A percentile compares a stretch with the other conserved stretches of the same genome.
These are phyloP conservation scores for Nitzschia inconspicua DNA, from an alignment of 108 stramenopile genomes.

Conservation along the genomic window DNA sequence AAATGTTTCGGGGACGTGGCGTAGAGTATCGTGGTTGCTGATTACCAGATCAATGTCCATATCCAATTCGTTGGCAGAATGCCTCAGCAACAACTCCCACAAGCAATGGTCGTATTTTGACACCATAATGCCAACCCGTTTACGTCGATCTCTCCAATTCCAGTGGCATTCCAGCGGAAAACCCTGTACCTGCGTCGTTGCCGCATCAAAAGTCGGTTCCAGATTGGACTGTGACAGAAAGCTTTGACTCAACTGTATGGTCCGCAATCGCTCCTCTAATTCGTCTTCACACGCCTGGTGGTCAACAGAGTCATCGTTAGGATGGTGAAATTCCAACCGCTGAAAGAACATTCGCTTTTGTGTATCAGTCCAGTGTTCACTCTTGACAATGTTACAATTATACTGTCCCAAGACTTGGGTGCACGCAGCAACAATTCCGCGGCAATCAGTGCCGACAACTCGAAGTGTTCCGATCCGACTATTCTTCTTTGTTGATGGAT, in stretches of 20 bases:
- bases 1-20: constrained; percentile 76
- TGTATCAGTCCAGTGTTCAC: constrained; percentile 50
- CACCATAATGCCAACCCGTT: constrained; percentile 41
- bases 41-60: constrained; percentile 67
- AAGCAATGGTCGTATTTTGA: constrained; percentile 84
- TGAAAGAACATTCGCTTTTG: constrained; percentile 57
- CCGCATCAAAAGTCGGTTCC: constrained; percentile 9
- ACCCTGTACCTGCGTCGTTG: not conserved
- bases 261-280: not conserved
- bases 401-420: constrained; percentile 60
- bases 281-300: not conserved
- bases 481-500: not conserved
- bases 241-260: not conserved
- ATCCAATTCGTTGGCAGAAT: constrained; percentile 68
- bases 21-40: constrained; percentile 71
- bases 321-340: constrained; percentile 53
- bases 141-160: constrained; percentile 39
- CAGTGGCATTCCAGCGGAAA: constrained; percentile 19
- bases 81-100: constrained; percentile 82
- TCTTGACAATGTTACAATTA: constrained; percentile 65
- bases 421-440: constrained; percentile 74
- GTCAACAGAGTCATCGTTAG: not conserved
- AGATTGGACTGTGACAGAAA: constrained; percentile 1
- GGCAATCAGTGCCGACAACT: constrained; percentile 52
- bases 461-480: constrained; percentile 33